These are phyloP conservation scores for Solanum pinnatisectum DNA, from an alignment of 257 asterid genomes.

Conservation along the genomic window DNA sequence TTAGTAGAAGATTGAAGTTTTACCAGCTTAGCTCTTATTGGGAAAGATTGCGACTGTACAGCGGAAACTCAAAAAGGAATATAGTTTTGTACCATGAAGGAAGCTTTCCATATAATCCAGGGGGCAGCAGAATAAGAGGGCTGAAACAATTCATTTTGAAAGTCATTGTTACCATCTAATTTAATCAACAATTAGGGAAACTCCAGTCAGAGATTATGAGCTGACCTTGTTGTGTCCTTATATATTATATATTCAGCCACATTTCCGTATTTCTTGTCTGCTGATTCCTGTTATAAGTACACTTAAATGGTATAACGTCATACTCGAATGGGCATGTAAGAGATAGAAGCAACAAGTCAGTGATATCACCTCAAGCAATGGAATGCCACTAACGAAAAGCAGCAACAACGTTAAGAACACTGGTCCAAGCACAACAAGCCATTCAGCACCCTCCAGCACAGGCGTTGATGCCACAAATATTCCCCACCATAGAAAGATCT, in stretches of 20 bases:
- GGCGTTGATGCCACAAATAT: constrained; percentile 90
- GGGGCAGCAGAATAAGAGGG: constrained; percentile 84
- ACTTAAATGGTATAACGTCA: background rate
- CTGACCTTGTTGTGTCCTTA: constrained; percentile 75
- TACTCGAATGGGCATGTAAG: background rate
- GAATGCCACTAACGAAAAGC: constrained; percentile 86
- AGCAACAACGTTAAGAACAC: constrained; percentile 67
- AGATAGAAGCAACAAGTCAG: background rate
- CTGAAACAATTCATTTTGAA: constrained; percentile 23
- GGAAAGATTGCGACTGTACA: constrained; percentile 69
- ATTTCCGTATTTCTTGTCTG: constrained; percentile 70
- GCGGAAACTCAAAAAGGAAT: constrained; percentile 79
- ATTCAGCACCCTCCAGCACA: constrained; percentile 60
- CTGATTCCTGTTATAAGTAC: constrained; percentile 67
- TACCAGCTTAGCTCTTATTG: constrained; percentile 53
- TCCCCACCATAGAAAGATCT: constrained; percentile 99
- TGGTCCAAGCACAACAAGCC: constrained; percentile 90
- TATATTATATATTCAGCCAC: constrained; percentile 54
- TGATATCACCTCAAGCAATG: constrained; percentile 67
- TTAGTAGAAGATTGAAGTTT: background rate
- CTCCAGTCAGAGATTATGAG: background rate
- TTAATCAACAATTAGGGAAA: background rate
- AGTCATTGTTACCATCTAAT: background rate
- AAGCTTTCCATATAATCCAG: constrained; percentile 51
- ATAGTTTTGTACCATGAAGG: constrained; percentile 66